Conservation (phyloP, 164 flowering plant genomes). For the Taxillus chinensis region DNA sequence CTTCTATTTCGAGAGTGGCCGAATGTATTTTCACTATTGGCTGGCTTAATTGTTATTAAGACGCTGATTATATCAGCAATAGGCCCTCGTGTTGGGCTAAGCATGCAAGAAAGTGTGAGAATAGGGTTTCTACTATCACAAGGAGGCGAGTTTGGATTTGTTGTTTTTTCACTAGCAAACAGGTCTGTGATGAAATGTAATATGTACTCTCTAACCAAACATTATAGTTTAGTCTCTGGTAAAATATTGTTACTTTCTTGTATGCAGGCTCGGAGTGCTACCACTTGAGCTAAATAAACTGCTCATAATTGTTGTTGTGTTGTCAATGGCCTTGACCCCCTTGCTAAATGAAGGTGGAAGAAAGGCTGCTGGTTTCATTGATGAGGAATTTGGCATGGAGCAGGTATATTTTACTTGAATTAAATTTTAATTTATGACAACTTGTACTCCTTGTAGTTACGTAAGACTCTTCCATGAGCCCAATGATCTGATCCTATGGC, state of each 20-base stretch:
- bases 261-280: slow-evolving; percentile 85
- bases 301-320: slow-evolving; percentile 90
- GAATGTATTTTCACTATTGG: slow-evolving; percentile 84
- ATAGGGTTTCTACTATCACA: slow-evolving; percentile 94
- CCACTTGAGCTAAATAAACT: slow-evolving; percentile 98
- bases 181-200: slow-evolving; percentile 35
- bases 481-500: too few species aligned
- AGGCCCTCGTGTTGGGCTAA: slow-evolving; percentile 93
- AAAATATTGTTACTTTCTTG: slow-evolving; percentile 2
- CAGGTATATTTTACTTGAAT: slow-evolving; percentile 34
- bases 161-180: slow-evolving; percentile 94
- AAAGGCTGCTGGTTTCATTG: slow-evolving; percentile 61
- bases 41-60: slow-evolving; percentile 80
- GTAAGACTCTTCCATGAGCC: too few species aligned
- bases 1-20: slow-evolving; percentile 95
- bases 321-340: slow-evolving; percentile 97
- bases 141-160: slow-evolving; percentile 98
- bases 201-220: background rate
- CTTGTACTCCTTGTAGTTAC: too few species aligned
- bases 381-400: slow-evolving; percentile 38
- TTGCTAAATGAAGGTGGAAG: slow-evolving; percentile 81
- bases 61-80: slow-evolving; percentile 85
- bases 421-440: background rate
- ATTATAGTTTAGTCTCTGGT: slow-evolving; percentile 4
- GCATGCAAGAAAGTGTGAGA: slow-evolving; percentile 79